Evolutionary conservation across 1,139 yeast genomes (phyloP).

Genomic region (Candida sojae): DNA sequence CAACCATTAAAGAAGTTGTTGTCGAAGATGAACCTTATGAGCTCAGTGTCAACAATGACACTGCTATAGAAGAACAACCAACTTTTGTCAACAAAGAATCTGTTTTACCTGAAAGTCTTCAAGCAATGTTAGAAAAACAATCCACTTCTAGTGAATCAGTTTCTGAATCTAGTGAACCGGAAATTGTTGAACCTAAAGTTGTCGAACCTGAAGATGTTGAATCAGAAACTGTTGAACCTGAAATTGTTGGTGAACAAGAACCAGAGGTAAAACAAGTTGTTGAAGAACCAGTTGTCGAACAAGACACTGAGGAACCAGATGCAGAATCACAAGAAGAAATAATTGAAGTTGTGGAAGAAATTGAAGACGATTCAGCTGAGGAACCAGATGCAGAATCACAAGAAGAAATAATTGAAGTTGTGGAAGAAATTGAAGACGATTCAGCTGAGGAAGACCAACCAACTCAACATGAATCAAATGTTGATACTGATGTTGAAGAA

Average conservation of each 20-base stretch:
- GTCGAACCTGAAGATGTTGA: conserved; percentile 12
- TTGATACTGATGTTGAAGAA: too few relatives aligned
- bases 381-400: conserved; percentile 3
- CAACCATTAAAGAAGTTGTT: conserved; percentile 5
- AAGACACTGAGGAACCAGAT: conserved; percentile 4
- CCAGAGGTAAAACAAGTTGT: background rate
- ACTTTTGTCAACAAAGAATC: background rate
- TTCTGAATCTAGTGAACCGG: conserved; percentile 7
- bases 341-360: conserved; percentile 8
- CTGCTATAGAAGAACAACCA: background rate
- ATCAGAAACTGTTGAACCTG: background rate
- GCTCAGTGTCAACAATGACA: background rate
- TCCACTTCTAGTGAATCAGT: conserved; percentile 4
- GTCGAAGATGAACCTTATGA: background rate
- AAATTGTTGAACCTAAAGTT: conserved; percentile 2
- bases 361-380: too few relatives aligned
- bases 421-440: background rate
- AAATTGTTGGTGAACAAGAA: conserved; percentile 6
- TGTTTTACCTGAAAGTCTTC: conserved; percentile 2
- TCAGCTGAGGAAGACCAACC: background rate
- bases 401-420: conserved; percentile 4
- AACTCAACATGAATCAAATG: background rate
- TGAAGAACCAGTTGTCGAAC: conserved; percentile 2
- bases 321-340: conserved; percentile 10
- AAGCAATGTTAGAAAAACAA: conserved; percentile 2